Base-by-base conservation (phyloP, 2,329 filamentous ascomycete genomes). In the Sphaerostilbella broomeana region DNA sequence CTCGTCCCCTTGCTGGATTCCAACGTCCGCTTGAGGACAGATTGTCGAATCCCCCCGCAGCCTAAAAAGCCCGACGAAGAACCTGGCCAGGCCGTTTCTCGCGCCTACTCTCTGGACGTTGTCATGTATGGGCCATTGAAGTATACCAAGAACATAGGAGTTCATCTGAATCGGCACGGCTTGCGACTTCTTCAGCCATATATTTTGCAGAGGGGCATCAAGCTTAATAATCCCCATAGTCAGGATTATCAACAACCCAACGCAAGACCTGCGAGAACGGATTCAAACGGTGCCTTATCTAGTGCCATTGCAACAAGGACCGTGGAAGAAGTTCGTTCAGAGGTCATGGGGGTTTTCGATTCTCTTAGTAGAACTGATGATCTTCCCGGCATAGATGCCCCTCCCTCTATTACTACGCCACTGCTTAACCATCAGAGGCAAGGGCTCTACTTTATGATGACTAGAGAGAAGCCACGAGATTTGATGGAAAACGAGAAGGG, bases 401-500 rank as follows among this genome's bases (percentile, higher is more conserved):
- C 77, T 38, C 47, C 64, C 3, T 61, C 67, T 6, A 72, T 92
- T 38, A 71, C 73, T 40, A 88, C 81, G 0, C 70, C 77, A 19
- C 65, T 97, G 13, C 77, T 95, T 28, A 73, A 74, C 42, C 90
- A 97, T 62, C 90, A 97, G 59, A 92, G 86, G 59, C 88, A 95
- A 61, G 90, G 84, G 0, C 72, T 97, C 0, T 78, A 81, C 57
- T 97, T 95, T 57, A 87, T 97, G 82, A 78, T 71, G 8, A 75
- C 76, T 15, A 84, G 86, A 46, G 90, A 97, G 61, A 75, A 77
- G 34, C 73, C 77, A 1, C 70, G 75, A 10, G 68, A 69, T n/a
- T 72, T 72, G 36, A 75, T 77, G 15, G 67, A 68, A 0, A 65
- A 70, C 3, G 77, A 83, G 34, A 72, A 75, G 38, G 71, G 73